Base-by-base conservation (phyloP, 2,329 filamentous ascomycete species). In the Diaporthe capsici region DNA sequence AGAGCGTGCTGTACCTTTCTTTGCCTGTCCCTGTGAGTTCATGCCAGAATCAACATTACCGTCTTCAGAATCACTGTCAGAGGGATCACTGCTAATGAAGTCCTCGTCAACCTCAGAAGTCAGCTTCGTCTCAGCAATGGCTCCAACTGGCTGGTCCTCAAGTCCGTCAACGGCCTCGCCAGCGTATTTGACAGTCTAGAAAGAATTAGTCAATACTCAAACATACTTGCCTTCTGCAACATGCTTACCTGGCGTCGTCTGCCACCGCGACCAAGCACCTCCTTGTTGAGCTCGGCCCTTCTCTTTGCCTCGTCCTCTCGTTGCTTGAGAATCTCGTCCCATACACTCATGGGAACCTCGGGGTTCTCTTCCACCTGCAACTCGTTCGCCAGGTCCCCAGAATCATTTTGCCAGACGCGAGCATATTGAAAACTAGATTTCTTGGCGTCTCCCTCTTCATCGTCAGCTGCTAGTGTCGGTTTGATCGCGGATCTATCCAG, bases 361-460 rank as follows among this genome's bases (percentile, higher is more conserved):
- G 89, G 86, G 9, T 90, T 88, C 37, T 90, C 87, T 2, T 88
- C 86, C 8, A 86, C 85, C 34, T 90, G 87, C 31, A 94, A 82
- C 34, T 91, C 88, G 25, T 94, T 92, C 67, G 92, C 89, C 8
- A 98, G 87, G 0, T 88, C 87, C 10, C 90, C 91, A 78, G 92
- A 91, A 49, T 97, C 94, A 80, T 98, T 97, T 5, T 93, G 94
- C 97, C 97, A 99, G 2, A 99, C 93, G 60, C 95, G 91, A 53
- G 96, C 96, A 83, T 97, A 95, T 6, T 94, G 95, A 83, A 98
- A 99, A 74, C 96, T 94, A 0, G 92, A 93, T 81, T 97, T 94
- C 0, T 92, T 91, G 0, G 90, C 90, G 9, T 65, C 73, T 3
- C 25, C 58, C 9, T 70, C 47, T 31, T 87, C 84, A 67, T 95